Evolutionary conservation across 83 land plant genomes (phyloP), one percentile per base, ranked within the genome.

Genomic region (Picea engelmannii): DNA sequence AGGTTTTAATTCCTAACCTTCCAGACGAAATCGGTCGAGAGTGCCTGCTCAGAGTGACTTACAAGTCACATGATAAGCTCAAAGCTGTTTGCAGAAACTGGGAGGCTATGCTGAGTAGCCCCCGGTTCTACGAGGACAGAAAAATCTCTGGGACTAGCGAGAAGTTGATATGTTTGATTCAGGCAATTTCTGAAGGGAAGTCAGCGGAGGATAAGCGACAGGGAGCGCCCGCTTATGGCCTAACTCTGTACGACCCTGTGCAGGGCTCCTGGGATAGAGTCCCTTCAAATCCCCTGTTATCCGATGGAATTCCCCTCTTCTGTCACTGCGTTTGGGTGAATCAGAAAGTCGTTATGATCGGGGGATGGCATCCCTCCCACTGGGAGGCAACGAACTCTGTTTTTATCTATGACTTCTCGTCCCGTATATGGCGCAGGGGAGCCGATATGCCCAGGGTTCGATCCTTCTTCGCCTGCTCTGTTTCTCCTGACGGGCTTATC

Each of bases 381-480:
- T 31, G 35, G 2, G 35, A 31, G 35, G 35, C 2, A 31, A 31
- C 2, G 35, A 31, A 1, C 2, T 31, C n/a, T n/a, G n/a, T 31
- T 2, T 31, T 31, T 1, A 31, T 31, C 35, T 31, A 31, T 31
- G 35, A 31, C 2, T 31, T 31, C 35, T 20, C 21, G 4, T 71
- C 76, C 1, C 13, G 55, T 12, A 8, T 4, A 3, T 71, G 76
- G 76, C 21, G 23, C 9, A 13, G 1, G 0, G 21, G 76, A 6
- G 55, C 55, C 24, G 15, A 44, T 24, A 71, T 71, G 76, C 76
- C 76, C 24, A 71, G 58, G 11, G 4, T 20, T 4, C 80, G 92
- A 11, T 73, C 81, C 61, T 83, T 31, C 35, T 31, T 31, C 2
- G 35, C 35, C 35, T 31, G 35, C 2, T 31, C 35, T 31, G 35